These are phyloP conservation scores for Rutstroemia sp. DNA, from an alignment of 2,329 filamentous ascomycete species.

Conservation along the genomic window DNA sequence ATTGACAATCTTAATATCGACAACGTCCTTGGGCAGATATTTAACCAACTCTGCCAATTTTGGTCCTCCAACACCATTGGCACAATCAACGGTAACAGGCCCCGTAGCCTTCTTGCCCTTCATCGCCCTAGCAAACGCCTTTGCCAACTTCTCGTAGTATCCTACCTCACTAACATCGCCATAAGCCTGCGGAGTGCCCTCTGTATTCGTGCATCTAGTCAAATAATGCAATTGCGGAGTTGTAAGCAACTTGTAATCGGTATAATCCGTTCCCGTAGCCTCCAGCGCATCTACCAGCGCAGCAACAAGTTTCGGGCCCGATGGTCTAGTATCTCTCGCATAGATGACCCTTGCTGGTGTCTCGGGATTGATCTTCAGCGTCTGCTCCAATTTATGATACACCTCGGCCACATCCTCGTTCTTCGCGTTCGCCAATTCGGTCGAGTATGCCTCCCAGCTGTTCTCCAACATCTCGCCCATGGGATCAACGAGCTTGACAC, in stretches of 20 bases:
- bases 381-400: constrained; percentile 67
- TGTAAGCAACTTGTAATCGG: constrained; percentile 85
- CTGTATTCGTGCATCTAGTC: constrained; percentile 88
- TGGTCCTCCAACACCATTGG: constrained; percentile 91
- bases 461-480: constrained; percentile 97
- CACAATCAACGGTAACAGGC: constrained; percentile 80
- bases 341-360: constrained; percentile 75
- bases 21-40: constrained; percentile 60
- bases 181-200: constrained; percentile 79
- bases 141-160: constrained; percentile 88
- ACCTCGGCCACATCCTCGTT: constrained; percentile 68
- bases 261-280: constrained; percentile 64
- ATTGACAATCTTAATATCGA: constrained; percentile 84
- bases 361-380: constrained; percentile 67
- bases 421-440: constrained; percentile 77
- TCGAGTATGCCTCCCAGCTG: constrained; percentile 88
- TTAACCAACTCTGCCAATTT: constrained; percentile 85
- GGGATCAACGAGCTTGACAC: constrained; percentile 92
- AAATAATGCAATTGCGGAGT: constrained; percentile 98
- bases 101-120: constrained; percentile 68
- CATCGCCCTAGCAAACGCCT: constrained; percentile 79
- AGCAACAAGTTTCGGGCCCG: constrained; percentile 73
- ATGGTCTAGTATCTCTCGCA: constrained; percentile 87
- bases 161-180: constrained; percentile 83
- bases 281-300: constrained; percentile 75